phyloP scores from a whole-genome alignment of 495 filamentous ascomycete species.

The Baudoinia panamericana region DNA sequence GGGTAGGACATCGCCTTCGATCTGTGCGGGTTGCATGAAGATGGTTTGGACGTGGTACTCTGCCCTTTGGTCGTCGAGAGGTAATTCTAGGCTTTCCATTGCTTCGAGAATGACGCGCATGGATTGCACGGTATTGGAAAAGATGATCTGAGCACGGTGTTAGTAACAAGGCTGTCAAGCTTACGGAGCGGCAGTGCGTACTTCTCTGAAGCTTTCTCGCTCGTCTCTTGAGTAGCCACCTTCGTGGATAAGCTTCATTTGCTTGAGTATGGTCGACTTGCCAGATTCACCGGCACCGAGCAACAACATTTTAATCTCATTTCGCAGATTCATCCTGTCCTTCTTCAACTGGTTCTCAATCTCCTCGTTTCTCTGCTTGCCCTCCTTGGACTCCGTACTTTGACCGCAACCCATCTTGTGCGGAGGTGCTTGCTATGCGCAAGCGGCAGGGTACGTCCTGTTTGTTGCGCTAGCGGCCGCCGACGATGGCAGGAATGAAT shows the following conservation, averaged over 20 bases:
- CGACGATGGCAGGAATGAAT: too few species aligned
- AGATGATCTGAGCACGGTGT: conserved; percentile 52
- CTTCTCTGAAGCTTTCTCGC: conserved; percentile 52
- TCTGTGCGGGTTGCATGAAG: conserved; percentile 30
- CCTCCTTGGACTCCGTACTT: conserved; percentile 99
- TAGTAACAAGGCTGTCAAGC: conserved; percentile 25
- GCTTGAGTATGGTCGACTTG: conserved; percentile 98
- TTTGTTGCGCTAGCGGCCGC: not conserved
- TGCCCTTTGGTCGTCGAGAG: conserved; percentile 68
- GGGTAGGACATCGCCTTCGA: conserved; percentile 76
- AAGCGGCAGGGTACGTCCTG: not conserved
- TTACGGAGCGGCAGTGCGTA: conserved; percentile 22
- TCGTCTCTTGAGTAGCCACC: conserved; percentile 69
- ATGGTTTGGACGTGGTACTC: conserved; percentile 60
- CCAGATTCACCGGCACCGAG: conserved; percentile 98
- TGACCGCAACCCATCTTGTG: conserved; percentile 97
- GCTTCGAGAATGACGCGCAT: conserved; percentile 74
- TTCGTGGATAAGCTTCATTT: conserved; percentile 91
- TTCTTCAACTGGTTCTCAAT: conserved; percentile 96
- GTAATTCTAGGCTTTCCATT: conserved; percentile 86
- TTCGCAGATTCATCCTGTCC: conserved; percentile 89
- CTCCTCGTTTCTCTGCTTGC: conserved; percentile 92
- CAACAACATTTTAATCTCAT: conserved; percentile 98
- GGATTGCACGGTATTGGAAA: conserved; percentile 56
- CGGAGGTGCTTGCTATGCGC: conserved; percentile 14